Conservation (phyloP, 768 basidiomycete genomes). For the Hygrophorus pudorinus region DNA sequence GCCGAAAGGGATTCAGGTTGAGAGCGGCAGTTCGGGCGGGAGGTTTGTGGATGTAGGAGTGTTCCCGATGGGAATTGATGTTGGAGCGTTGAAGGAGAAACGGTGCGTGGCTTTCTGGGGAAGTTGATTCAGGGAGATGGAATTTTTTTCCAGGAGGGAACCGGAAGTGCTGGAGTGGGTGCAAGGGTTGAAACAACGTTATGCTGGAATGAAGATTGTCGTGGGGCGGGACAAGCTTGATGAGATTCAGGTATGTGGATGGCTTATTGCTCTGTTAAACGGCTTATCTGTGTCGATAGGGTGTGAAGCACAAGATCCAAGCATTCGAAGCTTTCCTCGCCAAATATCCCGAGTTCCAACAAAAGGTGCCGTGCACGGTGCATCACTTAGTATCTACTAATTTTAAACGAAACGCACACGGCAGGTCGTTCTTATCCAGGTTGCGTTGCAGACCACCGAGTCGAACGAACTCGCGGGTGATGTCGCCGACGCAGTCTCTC, state of each 20-base stretch:
- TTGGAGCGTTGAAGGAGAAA: constrained; percentile 52
- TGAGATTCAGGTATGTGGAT: constrained; percentile 50
- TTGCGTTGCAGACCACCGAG: constrained; percentile 76
- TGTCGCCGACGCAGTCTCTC: constrained; percentile 66
- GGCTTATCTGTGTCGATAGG: constrained; percentile 24
- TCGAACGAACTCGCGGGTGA: constrained; percentile 65
- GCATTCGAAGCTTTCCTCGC: constrained; percentile 80
- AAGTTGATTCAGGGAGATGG: constrained; percentile 1
- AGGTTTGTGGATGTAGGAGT: constrained; percentile 79
- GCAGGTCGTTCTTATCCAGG: constrained; percentile 75
- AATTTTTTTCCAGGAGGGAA: constrained; percentile 48
- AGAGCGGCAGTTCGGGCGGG: constrained; percentile 21
- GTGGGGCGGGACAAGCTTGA: constrained; percentile 88
- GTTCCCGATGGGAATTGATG: constrained; percentile 90
- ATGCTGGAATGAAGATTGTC: constrained; percentile 77
- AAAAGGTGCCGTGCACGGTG: constrained; percentile 35
- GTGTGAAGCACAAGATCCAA: constrained; percentile 73
- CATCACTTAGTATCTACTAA: neutral
- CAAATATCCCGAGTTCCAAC: constrained; percentile 68
- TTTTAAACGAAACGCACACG: neutral
- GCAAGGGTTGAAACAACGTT: constrained; percentile 65
- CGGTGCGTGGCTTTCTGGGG: constrained; percentile 31
- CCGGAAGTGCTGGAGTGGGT: constrained; percentile 82
- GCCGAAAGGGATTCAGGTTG: constrained; percentile 71
- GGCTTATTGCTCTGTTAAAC: neutral